These are phyloP conservation scores for Cucurbita moschata DNA, from an alignment of 306 rosid species.

Conservation along the genomic window DNA sequence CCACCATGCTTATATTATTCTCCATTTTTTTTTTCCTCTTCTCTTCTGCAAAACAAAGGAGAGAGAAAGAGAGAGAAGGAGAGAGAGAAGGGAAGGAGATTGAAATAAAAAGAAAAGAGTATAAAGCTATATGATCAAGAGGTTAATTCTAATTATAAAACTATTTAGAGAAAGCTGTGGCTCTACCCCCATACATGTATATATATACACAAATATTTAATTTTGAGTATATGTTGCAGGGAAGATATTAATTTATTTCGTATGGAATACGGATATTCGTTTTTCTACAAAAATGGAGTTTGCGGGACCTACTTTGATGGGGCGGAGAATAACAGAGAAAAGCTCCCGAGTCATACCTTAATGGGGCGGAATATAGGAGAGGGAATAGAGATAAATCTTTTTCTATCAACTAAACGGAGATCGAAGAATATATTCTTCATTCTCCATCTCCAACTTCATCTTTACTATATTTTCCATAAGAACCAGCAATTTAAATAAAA, in stretches of 20 bases:
- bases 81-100: not conserved
- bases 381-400: no score
- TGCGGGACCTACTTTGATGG: no score
- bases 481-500: no score
- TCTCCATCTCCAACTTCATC: no score
- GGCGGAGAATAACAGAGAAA: no score
- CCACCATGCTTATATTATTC: conserved; percentile 62
- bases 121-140: not conserved
- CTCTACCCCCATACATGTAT: not conserved
- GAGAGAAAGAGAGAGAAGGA: not conserved
- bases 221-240: not conserved
- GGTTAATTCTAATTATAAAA: not conserved
- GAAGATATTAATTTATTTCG: not conserved
- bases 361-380: no score
- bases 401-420: no score
- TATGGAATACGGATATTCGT: not conserved
- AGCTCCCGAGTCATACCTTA: no score
- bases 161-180: not conserved
- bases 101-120: not conserved
- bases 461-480: no score
- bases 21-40: conserved; percentile 29
- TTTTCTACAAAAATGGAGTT: no score
- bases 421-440: no score
- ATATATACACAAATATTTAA: not conserved
- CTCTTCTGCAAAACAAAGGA: not conserved